Base-by-base conservation (phyloP, 768 basidiomycete species). In the Psilocybe tampanensis region DNA sequence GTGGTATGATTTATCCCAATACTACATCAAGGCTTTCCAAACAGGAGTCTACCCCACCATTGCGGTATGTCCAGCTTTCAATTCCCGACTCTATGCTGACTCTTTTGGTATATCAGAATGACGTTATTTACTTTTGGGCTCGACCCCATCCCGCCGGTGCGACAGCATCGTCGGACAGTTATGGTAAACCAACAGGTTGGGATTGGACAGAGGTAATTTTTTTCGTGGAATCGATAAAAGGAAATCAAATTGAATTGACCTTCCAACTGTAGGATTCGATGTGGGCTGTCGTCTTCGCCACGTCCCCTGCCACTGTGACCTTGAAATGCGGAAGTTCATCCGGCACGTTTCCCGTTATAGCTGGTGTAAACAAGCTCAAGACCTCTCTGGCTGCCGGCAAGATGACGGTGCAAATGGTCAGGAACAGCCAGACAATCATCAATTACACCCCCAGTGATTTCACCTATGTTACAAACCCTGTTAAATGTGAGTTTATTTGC, bases 21-120 rank as follows among this genome's bases (percentile, higher is more conserved):
- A 86, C 68, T 89, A 86, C 63, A 84, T 88, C 53, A 73, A 72
- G 15, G 86, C 85, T 0, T 90, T 83, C 78, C 86, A 88, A 72
- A 87, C 83, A 3, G 88, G 88, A 3, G 64, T 64, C 0, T 88
- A 83, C 56, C 87, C 87, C 3, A 63, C 76, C 7, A 82, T 89
- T 59, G 80, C 77, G 1, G 78, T 83, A 59, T 66, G 85, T 68
- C 7, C n/a, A n/a, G 15, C 3, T 3, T 3, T 39, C 13, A 8
- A 13, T 5, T 39, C 36, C 15, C 36, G 36, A 39, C 15, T n/a
- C 36, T 11, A 23, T 50, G 13, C 47, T 53, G 9, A 32, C 33
- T 41, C n/a, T 24, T 48, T 19, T 49, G n/a, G 33, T 19, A 51
- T 4, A 50, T 55, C 60, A 82, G 80, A 60, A 74, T 60, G 79